phyloP scores from a whole-genome alignment of 1,284 basidiomycete genomes.

The Puccinia polysora region DNA sequence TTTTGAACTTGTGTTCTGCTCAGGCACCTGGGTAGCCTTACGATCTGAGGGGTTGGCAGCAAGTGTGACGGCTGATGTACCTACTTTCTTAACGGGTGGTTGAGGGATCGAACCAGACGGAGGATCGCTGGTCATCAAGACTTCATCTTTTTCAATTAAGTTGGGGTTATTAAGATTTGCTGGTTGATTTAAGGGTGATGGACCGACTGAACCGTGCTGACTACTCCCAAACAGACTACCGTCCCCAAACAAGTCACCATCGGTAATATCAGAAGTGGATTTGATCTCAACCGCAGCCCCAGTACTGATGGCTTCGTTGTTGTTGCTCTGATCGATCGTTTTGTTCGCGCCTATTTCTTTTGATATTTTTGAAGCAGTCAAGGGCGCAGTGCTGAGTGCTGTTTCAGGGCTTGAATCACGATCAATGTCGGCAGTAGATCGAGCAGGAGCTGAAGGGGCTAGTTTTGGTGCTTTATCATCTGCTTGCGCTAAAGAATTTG shows the following conservation, averaged over 20 bases:
- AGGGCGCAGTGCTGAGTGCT: neutral
- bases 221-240: constrained; percentile 36
- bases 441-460: neutral
- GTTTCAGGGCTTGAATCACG: constrained; percentile 2
- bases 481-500: neutral
- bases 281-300: neutral
- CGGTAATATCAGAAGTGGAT: constrained; percentile 19
- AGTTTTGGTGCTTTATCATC: neutral
- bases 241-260: constrained; percentile 37
- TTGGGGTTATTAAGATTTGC: neutral
- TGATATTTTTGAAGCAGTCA: too few relatives aligned
- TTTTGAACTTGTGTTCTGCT: too few relatives aligned
- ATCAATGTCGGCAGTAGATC: neutral
- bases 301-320: too few relatives aligned
- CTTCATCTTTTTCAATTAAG: neutral
- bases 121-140: neutral
- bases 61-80: too few relatives aligned
- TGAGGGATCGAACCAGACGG: neutral
- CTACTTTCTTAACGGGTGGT: too few relatives aligned
- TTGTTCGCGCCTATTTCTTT: too few relatives aligned
- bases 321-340: too few relatives aligned
- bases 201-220: constrained; percentile 22
- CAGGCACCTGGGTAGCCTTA: too few relatives aligned
- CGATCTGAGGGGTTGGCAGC: too few relatives aligned
- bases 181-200: constrained; percentile 25